Percentiles rank a stretch among this genome's conserved stretches.
These are phyloP conservation scores for Paramyrothecium sp. DNA, from an alignment of 2,329 filamentous ascomycete species.

Conservation along the genomic window DNA sequence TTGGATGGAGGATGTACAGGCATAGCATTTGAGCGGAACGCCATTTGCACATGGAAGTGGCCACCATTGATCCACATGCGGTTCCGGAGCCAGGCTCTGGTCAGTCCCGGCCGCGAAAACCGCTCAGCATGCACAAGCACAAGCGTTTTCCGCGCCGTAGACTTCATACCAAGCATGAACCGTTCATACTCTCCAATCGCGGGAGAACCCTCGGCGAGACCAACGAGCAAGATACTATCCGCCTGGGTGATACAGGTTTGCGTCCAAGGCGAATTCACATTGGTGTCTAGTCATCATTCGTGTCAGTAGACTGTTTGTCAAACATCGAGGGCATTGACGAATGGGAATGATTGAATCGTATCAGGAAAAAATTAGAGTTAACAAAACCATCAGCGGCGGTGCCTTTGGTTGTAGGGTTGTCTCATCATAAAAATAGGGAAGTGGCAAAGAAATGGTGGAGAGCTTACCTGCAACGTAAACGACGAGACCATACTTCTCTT, in stretches of 20 bases:
- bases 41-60: conserved; percentile 97
- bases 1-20: conserved; percentile 74
- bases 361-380: conserved; percentile 72
- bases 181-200: conserved; percentile 94
- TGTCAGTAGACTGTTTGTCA: background rate
- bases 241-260: conserved; percentile 97
- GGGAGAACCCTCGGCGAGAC: conserved; percentile 84
- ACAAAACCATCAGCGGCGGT: conserved; percentile 53
- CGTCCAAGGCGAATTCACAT: conserved; percentile 96
- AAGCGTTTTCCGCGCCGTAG: conserved; percentile 88
- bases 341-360: conserved; percentile 4
- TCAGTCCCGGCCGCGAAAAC: conserved; percentile 81
- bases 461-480: conserved; percentile 80
- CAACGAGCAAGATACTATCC: conserved; percentile 92
- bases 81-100: conserved; percentile 85
- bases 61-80: conserved; percentile 97
- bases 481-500: conserved; percentile 95
- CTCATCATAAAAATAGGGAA: conserved; percentile 45
- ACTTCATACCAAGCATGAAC: conserved; percentile 95
- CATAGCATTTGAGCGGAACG: conserved; percentile 73
- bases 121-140: conserved; percentile 87
- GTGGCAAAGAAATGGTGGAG: background rate
- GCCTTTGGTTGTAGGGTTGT: conserved; percentile 47
- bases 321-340: background rate
- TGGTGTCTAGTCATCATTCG: conserved; percentile 67